These are phyloP conservation scores for Aspergillus sp. DNA, from an alignment of 2,329 filamentous ascomycete species.

Conservation along the genomic window DNA sequence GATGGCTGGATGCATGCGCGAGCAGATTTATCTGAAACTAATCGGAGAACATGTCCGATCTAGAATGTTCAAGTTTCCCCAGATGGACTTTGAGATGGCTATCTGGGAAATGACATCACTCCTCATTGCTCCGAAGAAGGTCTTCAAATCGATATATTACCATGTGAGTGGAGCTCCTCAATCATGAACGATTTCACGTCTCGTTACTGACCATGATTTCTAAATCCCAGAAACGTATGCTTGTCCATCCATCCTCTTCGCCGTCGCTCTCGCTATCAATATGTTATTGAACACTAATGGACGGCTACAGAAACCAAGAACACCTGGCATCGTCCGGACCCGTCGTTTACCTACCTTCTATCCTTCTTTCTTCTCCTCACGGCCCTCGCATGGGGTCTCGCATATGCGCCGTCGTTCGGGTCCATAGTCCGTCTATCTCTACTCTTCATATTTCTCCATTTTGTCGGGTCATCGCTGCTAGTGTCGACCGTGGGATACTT, in stretches of 20 bases:
- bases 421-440: constrained; percentile 50
- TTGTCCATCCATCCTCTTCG: background rate
- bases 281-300: background rate
- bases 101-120: constrained; percentile 71
- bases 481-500: constrained; percentile 65
- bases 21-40: background rate
- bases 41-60: constrained; percentile 9
- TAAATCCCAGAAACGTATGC: constrained; percentile 40
- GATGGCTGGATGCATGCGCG: background rate
- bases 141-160: constrained; percentile 70
- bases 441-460: constrained; percentile 57
- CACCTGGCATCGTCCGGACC: constrained; percentile 68
- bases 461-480: constrained; percentile 59
- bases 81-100: constrained; percentile 74
- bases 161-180: constrained; percentile 50
- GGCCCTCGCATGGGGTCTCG: constrained; percentile 59
- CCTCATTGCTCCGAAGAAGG: constrained; percentile 68
- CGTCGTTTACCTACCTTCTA: constrained; percentile 68
- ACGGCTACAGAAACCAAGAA: constrained; percentile 61
- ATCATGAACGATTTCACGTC: constrained; percentile 11
- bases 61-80: constrained; percentile 68
- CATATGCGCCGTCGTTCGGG: constrained; percentile 49
- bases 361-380: constrained; percentile 63
- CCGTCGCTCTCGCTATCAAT: background rate
- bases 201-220: constrained; percentile 9